Percentiles rank a stretch among this genome's conserved stretches.
Conservation (phyloP, 2,329 filamentous ascomycete genomes). For the Triangularia setosa region DNA sequence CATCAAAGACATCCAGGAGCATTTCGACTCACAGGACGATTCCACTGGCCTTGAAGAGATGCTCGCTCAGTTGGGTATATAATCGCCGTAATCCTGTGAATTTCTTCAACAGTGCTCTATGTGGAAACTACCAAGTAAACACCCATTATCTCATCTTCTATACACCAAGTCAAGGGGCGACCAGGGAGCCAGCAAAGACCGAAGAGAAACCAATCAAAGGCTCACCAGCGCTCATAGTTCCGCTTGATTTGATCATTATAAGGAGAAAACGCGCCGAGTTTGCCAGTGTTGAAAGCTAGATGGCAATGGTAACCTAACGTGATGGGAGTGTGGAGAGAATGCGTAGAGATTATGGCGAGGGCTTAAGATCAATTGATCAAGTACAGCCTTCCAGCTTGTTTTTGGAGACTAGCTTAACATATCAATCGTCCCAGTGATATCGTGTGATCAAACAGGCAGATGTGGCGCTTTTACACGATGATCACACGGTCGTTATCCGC, state of each 20-base stretch:
- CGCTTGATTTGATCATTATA: too few species aligned
- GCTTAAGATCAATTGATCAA: too few species aligned
- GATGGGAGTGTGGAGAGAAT: background rate
- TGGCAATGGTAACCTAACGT: too few species aligned
- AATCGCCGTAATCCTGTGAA: background rate
- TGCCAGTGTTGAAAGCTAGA: too few species aligned
- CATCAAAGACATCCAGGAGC: background rate
- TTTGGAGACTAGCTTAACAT: too few species aligned
- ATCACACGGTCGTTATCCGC: too few species aligned
- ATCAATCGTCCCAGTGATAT: too few species aligned
- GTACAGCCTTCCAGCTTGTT: too few species aligned
- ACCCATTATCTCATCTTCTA: background rate
- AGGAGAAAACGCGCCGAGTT: too few species aligned
- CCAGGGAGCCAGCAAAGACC: background rate
- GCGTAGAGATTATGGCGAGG: background rate
- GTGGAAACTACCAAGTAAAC: too few species aligned
- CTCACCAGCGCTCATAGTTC: background rate
- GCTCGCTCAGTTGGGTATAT: background rate
- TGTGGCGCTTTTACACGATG: too few species aligned
- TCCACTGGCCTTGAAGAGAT: background rate
- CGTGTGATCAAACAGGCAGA: too few species aligned
- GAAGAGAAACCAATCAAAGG: background rate
- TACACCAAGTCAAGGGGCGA: background rate
- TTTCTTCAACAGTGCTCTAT: background rate
- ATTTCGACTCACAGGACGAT: background rate